phyloP scores from a whole-genome alignment of 1,284 basidiomycete species.

The Vanrija pseudolonga region DNA sequence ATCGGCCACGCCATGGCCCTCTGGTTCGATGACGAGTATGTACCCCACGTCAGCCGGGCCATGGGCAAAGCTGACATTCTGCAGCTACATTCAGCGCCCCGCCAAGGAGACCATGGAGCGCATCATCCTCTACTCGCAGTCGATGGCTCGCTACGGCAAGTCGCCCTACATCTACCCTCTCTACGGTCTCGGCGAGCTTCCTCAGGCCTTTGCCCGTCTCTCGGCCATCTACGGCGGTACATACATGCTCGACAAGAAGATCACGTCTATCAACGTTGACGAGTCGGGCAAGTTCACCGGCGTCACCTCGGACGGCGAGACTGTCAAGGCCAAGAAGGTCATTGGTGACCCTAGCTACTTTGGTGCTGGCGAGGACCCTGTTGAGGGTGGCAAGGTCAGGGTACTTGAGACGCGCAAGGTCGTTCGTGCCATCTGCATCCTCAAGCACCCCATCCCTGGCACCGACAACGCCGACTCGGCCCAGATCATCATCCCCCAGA shows the following conservation, averaged over 20 bases:
- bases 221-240: conserved; percentile 99
- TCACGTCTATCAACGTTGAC: conserved; percentile 86
- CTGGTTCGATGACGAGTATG: conserved; percentile 94
- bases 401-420: conserved; percentile 93
- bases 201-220: conserved; percentile 96
- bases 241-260: conserved; percentile 98
- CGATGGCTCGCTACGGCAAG: conserved; percentile 99
- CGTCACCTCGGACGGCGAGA: conserved; percentile 85
- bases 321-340: conserved; percentile 94
- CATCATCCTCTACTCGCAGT: conserved; percentile 94
- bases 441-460: conserved; percentile 97
- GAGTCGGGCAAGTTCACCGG: conserved; percentile 85
- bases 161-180: conserved; percentile 99
- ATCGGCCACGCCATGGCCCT: conserved; percentile 99
- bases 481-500: conserved; percentile 98
- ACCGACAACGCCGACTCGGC: conserved; percentile 87
- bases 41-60: conserved; percentile 7
- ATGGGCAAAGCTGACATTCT: not conserved
- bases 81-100: conserved; percentile 85
- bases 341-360: conserved; percentile 99
- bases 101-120: conserved; percentile 90
- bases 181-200: conserved; percentile 97
- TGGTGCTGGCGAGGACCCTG: conserved; percentile 59
- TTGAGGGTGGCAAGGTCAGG: conserved; percentile 66
- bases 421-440: conserved; percentile 92